Evolutionary conservation across 1,284 basidiomycete species (phyloP), one percentile per base, ranked within the genome.

Genomic region (Naganishia sp.): DNA sequence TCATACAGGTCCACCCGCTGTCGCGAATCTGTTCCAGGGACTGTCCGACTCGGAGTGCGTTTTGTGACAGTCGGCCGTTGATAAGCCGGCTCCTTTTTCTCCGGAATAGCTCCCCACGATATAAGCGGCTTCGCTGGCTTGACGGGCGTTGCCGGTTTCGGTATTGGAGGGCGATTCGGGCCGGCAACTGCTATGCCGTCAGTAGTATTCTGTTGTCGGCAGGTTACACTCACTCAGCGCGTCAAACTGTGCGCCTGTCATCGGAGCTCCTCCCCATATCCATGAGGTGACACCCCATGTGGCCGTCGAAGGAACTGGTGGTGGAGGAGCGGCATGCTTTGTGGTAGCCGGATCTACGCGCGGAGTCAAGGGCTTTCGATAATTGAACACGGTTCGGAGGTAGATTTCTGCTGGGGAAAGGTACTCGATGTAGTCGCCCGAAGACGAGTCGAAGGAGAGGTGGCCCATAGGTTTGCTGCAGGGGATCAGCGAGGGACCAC

Each of bases 381-480:
- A 76, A 65, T 77, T 71, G 75, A 81, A 80, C n/a, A 81, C 68
- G 3, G 80, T 80, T n/a, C 76, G 74, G 9, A 80, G 72, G 32
- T 76, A 69, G 49, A 81, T 76, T 62, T 78, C 77, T 21, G 77
- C 65, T 5, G 79, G 78, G 2, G 71, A 70, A 15, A 66, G 66
- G 66, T 78, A 75, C 52, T 80, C 79, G 63, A 80, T 65, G 65
- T 78, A 81, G 70, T 81, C 80, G 47, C 80, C 79, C 9, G 77
- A 78, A 13, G 73, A 72, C 54, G 77, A 73, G 66, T 80, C 79
- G 55, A 81, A 74, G 1, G 76, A 75, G 31, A 80, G 66, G 25
- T 52, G 63, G 21, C 79, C 80, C 3, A 76, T 65, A 0, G 71
- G 67, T 21, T 72, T 73, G 0, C 75, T 76, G 65, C 11, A 25